Conservation (phyloP, 1,284 basidiomycete genomes). For the Ustilago curta region DNA sequence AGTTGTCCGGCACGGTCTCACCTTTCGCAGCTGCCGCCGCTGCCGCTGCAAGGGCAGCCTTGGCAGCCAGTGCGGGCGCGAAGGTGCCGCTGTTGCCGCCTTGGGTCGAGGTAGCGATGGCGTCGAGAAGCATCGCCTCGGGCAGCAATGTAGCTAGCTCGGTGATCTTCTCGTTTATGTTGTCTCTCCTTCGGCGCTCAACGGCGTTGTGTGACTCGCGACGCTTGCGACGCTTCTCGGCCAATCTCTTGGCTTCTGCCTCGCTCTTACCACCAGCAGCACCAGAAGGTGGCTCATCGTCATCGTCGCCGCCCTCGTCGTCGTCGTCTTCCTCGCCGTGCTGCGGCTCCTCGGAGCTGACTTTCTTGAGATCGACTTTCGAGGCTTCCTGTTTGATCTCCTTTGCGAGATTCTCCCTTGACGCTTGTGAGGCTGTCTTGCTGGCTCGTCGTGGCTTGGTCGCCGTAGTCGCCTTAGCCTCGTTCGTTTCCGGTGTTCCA, state of each 20-base stretch:
- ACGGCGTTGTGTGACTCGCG: slow-evolving; percentile 91
- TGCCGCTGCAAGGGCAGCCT: slow-evolving; percentile 46
- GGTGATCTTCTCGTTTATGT: slow-evolving; percentile 92
- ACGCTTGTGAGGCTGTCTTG: slow-evolving; percentile 29
- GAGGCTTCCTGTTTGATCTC: slow-evolving; percentile 26
- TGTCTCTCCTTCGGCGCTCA: slow-evolving; percentile 84
- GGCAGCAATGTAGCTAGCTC: slow-evolving; percentile 89
- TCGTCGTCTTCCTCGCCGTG: slow-evolving; percentile 45
- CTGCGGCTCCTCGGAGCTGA: slow-evolving; percentile 24
- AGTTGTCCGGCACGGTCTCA: slow-evolving; percentile 16
- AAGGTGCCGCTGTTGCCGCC: slow-evolving; percentile 59
- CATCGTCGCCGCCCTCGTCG: slow-evolving; percentile 43
- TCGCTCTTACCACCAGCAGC: slow-evolving; percentile 37
- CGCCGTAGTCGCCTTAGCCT: slow-evolving; percentile 14
- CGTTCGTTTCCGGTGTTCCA: slow-evolving; percentile 27
- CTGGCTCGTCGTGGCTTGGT: slow-evolving; percentile 32
- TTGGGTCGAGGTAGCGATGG: slow-evolving; percentile 59
- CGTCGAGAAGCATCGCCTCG: slow-evolving; percentile 72
- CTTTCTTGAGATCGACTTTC: slow-evolving; percentile 20
- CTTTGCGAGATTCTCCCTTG: slow-evolving; percentile 22
- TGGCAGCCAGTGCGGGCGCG: slow-evolving; percentile 51
- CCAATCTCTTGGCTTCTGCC: slow-evolving; percentile 49
- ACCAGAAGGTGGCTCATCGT: slow-evolving; percentile 24
- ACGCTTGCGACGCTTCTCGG: slow-evolving; percentile 80
- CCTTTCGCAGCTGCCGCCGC: slow-evolving; percentile 45